phyloP scores from a whole-genome alignment of 1,284 basidiomycete species.

The Porodaedalea pini region DNA sequence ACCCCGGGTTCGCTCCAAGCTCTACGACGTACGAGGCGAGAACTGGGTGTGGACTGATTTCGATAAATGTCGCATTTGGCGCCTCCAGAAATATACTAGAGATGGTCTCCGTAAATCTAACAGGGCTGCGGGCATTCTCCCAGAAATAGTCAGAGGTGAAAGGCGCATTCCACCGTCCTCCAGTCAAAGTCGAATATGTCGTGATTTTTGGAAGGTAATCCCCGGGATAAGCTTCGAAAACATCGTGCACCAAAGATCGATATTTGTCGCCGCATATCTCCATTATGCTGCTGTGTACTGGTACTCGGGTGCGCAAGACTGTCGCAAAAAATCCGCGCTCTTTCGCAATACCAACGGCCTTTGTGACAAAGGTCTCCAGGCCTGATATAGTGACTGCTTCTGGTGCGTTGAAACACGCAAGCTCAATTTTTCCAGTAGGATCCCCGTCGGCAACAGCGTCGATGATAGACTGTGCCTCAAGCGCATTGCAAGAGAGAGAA shows the following conservation, averaged over 20 bases:
- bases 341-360: slow-evolving; percentile 28
- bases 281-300: slow-evolving; percentile 36
- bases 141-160: slow-evolving; percentile 35
- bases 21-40: slow-evolving; percentile 32
- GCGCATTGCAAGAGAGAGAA: slow-evolving; percentile 34
- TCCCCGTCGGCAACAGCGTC: slow-evolving; percentile 13
- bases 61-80: slow-evolving; percentile 29
- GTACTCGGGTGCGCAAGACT: slow-evolving; percentile 31
- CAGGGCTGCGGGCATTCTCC: slow-evolving; percentile 32
- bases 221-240: slow-evolving; percentile 29
- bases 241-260: slow-evolving; percentile 22
- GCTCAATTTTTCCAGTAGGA: slow-evolving; percentile 26
- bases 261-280: slow-evolving; percentile 31
- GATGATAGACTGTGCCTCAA: slow-evolving; percentile 28
- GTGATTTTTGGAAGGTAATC: slow-evolving; percentile 18
- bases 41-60: slow-evolving; percentile 37
- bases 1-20: slow-evolving; percentile 23
- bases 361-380: slow-evolving; percentile 27
- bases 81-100: slow-evolving; percentile 22
- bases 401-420: slow-evolving; percentile 39
- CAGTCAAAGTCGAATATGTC: slow-evolving; percentile 29
- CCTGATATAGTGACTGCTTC: slow-evolving; percentile 36
- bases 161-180: slow-evolving; percentile 20
- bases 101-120: slow-evolving; percentile 31
- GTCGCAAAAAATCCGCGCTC: slow-evolving; percentile 32